Percentiles rank a stretch among this genome's conserved stretches.
Conservation (phyloP, 345 rosid species). For the Gossypium raimondii region DNA sequence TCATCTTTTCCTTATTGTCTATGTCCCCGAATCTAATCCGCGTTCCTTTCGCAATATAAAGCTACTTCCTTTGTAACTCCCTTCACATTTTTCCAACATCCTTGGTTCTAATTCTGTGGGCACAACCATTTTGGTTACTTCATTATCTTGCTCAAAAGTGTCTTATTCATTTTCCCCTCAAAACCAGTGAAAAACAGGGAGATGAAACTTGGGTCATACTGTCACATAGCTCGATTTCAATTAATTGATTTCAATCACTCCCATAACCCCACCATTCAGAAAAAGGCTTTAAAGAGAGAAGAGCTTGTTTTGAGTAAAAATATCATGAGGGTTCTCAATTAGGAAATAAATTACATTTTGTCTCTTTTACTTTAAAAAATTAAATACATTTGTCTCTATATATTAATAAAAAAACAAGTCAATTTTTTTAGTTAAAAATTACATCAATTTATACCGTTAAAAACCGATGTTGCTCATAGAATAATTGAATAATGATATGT, state of each 20-base stretch:
- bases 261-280: background rate
- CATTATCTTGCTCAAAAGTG: background rate
- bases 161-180: background rate
- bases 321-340: too few species aligned
- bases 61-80: background rate
- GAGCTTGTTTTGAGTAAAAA: too few species aligned
- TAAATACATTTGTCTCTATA: too few species aligned
- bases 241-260: background rate
- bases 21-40: background rate
- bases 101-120: background rate
- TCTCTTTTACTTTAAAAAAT: too few species aligned
- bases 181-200: background rate
- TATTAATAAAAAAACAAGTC: too few species aligned
- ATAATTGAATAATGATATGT: too few species aligned
- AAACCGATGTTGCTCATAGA: accelerated
- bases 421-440: too few species aligned
- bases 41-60: background rate
- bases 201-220: background rate
- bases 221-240: background rate
- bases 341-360: too few species aligned
- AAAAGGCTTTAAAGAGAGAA: background rate
- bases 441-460: too few species aligned
- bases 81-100: background rate
- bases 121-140: background rate
- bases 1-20: background rate